Evolutionary conservation across 2,329 filamentous ascomycete genomes (phyloP), one percentile per base, ranked within the genome.

Genomic region (Colletotrichum sidae): DNA sequence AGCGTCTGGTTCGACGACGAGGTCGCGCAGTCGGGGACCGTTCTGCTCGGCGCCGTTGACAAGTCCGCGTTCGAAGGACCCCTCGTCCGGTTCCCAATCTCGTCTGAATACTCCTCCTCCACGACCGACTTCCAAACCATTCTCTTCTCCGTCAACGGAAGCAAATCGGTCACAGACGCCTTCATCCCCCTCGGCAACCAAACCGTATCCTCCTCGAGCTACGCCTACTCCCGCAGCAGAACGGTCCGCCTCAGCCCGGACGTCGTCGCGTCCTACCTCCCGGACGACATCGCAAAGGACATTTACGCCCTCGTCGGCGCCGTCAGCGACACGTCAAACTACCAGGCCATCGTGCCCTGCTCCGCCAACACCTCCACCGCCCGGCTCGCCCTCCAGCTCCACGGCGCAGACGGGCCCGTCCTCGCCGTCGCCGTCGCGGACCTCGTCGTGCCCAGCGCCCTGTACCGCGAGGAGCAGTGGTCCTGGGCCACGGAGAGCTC

Each of bases 1-100:
- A 92, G 89, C 67, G 76, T 94, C 17, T 93, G 90, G 80, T 80
- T 87, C 51, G 80, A 64, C 1, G 52, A 54, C 33, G 35, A 47
- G n/a, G 44, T 50, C 1, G 45, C n/a, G 10, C 37, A 45, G 42
- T 51, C 59, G 2, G 67, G 67, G 6, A 50, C 38, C 34, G 42
- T 68, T 2, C 56, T 68, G 3, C 39, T 68, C 13, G 67, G 67
- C 41, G 67, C 67, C 2, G 38, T 68, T 35, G 67, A 68, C 53
- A 55, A 33, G 33, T 65, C 59, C 15, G 64, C 64, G 12, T 67
- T 56, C 49, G 50, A 54, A 0, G 70, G 70, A 44, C 69, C 69
- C 42, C 73, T 80, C 41, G 41, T 52, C 35, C 64, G 67, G 1
- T 52, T 68, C 11, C 56, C 58, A 3, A 53, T 52, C 15, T 15